These are phyloP conservation scores for Centaurea solstitialis DNA, from an alignment of 129 eudicot species.

Conservation along the genomic window DNA sequence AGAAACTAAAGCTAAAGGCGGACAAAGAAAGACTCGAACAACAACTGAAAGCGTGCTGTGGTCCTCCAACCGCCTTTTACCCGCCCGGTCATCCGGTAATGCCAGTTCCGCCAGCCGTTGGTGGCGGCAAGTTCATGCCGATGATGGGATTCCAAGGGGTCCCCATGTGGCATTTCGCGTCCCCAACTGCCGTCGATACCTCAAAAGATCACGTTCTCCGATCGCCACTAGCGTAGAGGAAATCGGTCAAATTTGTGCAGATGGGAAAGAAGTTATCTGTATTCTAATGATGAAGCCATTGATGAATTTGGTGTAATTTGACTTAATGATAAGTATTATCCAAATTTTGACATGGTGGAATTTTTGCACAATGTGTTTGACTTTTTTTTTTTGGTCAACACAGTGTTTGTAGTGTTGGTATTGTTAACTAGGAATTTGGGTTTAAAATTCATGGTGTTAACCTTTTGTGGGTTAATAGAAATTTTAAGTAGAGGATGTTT, in stretches of 20 bases:
- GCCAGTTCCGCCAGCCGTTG: slow-evolving; percentile 40
- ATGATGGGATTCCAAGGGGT: slow-evolving; percentile 61
- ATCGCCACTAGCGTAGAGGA: slow-evolving; percentile 62
- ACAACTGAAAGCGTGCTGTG: slow-evolving; percentile 46
- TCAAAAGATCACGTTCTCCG: slow-evolving; percentile 73
- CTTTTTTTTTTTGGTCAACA: slow-evolving; percentile 11
- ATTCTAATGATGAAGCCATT: slow-evolving; percentile 17
- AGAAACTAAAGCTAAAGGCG: slow-evolving; percentile 64
- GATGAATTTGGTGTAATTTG: slow-evolving; percentile 32
- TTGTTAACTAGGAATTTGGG: neutral
- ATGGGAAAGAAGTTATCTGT: slow-evolving; percentile 10
- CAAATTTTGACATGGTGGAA: slow-evolving; percentile 37
- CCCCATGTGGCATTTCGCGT: slow-evolving; percentile 79
- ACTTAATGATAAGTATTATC: slow-evolving; percentile 9
- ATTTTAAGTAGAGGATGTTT: too few species aligned
- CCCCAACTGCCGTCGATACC: slow-evolving; percentile 67
- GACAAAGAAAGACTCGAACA: slow-evolving; percentile 71
- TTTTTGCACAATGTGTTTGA: slow-evolving; percentile 22
- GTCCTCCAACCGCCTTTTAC: slow-evolving; percentile 52
- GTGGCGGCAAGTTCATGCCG: slow-evolving; percentile 54
- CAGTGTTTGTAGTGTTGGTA: neutral
- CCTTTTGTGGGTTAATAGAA: too few species aligned
- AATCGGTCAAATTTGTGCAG: slow-evolving; percentile 1
- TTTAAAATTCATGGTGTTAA: too few species aligned
- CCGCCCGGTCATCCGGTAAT: slow-evolving; percentile 44